Evolutionary conservation across 2,329 filamentous ascomycete genomes (phyloP).

Genomic region (Claviceps pazoutovae): DNA sequence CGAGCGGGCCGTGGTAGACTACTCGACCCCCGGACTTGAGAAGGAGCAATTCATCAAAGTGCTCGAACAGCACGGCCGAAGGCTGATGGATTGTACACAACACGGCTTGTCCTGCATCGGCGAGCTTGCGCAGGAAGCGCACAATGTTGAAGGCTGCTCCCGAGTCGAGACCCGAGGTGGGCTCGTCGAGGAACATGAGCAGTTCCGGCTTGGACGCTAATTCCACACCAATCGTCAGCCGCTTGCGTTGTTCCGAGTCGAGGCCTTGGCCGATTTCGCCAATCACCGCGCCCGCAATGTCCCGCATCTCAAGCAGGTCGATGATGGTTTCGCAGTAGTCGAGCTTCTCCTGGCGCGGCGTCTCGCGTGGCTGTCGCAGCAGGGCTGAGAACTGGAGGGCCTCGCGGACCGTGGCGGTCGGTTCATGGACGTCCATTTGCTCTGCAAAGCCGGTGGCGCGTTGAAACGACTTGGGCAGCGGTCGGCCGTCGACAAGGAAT

Average conservation of each 20-base stretch:
- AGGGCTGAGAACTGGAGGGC: conserved; percentile 52
- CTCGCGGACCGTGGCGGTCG: conserved; percentile 51
- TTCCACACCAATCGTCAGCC: conserved; percentile 42
- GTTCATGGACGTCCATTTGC: conserved; percentile 55
- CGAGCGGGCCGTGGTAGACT: conserved; percentile 41
- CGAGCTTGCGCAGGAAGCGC: conserved; percentile 45
- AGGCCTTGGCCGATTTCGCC: conserved; percentile 45
- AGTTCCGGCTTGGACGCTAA: conserved; percentile 43
- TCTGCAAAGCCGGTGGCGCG: conserved; percentile 59
- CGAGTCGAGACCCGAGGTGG: conserved; percentile 43
- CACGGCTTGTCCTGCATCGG: conserved; percentile 44
- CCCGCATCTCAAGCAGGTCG: conserved; percentile 54
- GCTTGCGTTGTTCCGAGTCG: conserved; percentile 44
- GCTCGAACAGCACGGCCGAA: conserved; percentile 39
- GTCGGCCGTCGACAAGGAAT: conserved; percentile 64
- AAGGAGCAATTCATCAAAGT: conserved; percentile 42
- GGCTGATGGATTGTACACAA: conserved; percentile 49
- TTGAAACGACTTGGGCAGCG: conserved; percentile 62
- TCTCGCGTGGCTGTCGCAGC: conserved; percentile 45
- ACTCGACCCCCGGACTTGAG: conserved; percentile 38
- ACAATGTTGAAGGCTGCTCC: conserved; percentile 48
- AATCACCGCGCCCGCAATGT: conserved; percentile 51
- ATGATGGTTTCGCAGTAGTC: conserved; percentile 56
- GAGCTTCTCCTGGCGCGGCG: conserved; percentile 46
- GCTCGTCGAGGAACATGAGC: conserved; percentile 52